Conservation (phyloP, 1,284 basidiomycete species). For the Calocybe gambosa region DNA sequence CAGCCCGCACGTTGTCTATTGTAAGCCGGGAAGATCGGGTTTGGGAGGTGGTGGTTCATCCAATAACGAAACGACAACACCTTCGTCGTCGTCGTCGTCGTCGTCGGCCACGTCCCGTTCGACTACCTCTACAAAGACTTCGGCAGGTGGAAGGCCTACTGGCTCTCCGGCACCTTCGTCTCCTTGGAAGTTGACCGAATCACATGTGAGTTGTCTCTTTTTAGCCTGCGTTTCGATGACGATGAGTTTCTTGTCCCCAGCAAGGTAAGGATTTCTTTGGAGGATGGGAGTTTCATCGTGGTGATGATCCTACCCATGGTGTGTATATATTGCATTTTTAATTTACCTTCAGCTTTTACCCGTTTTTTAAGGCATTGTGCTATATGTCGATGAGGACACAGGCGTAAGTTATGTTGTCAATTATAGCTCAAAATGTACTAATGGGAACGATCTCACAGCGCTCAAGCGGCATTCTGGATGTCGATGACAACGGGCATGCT, state of each 20-base stretch:
- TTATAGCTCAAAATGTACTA: background rate
- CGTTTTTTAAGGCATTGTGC: conserved; percentile 31
- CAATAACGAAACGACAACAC: conserved; percentile 13
- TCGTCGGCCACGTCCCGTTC: conserved; percentile 12
- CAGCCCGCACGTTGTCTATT: conserved; percentile 32
- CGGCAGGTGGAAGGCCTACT: conserved; percentile 16
- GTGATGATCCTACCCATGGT: conserved; percentile 77
- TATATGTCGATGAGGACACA: conserved; percentile 50
- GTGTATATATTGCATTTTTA: conserved; percentile 26
- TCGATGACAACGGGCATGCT: conserved; percentile 68
- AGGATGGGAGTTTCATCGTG: conserved; percentile 73
- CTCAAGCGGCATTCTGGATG: conserved; percentile 42
- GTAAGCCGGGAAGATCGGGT: conserved; percentile 29
- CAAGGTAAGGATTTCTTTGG: conserved; percentile 70
- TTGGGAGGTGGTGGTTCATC: conserved; percentile 12
- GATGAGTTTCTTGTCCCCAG: conserved; percentile 25
- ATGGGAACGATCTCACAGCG: conserved; percentile 26
- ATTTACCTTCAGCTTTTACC: conserved; percentile 2
- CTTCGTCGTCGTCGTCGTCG: conserved; percentile 7
- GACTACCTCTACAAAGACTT: conserved; percentile 12
- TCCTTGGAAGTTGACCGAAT: conserved; percentile 31
- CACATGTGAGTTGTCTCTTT: conserved; percentile 25
- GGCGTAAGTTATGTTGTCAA: conserved; percentile 37
- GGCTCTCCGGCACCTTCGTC: conserved; percentile 24
- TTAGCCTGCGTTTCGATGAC: background rate